phyloP scores from a whole-genome alignment of 83 land plant genomes.

The Picea mariana region DNA sequence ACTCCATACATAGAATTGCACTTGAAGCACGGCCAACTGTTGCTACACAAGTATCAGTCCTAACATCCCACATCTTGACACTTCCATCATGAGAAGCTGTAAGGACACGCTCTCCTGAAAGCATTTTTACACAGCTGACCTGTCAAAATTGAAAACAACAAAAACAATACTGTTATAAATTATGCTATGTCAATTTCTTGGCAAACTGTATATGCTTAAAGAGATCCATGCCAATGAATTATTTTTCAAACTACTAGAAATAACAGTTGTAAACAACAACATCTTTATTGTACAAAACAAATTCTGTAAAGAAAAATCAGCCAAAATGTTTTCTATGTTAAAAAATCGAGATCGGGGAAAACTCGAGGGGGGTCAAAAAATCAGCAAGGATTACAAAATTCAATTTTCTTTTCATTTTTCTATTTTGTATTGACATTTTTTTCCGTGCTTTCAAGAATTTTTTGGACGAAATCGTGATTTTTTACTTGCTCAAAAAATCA shows the following conservation, averaged over 20 bases:
- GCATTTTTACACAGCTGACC: conserved; percentile 91
- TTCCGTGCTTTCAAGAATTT: too few relatives aligned
- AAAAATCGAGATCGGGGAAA: too few relatives aligned
- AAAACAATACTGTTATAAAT: neutral
- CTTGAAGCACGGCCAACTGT: conserved; percentile 88
- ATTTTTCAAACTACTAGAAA: neutral
- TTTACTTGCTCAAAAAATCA: too few relatives aligned
- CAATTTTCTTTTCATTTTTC: too few relatives aligned
- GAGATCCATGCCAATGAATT: neutral
- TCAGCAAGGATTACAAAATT: too few relatives aligned
- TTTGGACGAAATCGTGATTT: too few relatives aligned
- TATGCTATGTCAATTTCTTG: neutral
- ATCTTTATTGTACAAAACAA: neutral
- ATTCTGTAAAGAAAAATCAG: neutral
- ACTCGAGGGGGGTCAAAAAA: too few relatives aligned
- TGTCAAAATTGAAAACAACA: conserved; percentile 15
- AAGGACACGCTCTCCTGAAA: conserved; percentile 91
- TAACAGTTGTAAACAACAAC: neutral
- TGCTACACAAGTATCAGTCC: conserved; percentile 96
- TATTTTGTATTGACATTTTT: too few relatives aligned
- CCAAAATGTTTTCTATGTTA: neutral
- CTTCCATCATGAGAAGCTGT: conserved; percentile 97
- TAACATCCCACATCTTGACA: conserved; percentile 99
- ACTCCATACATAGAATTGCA: conserved; percentile 93
- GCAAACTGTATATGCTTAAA: neutral